phyloP scores from a whole-genome alignment of 1,284 basidiomycete species.

The Microbotryomycetes sp. region DNA sequence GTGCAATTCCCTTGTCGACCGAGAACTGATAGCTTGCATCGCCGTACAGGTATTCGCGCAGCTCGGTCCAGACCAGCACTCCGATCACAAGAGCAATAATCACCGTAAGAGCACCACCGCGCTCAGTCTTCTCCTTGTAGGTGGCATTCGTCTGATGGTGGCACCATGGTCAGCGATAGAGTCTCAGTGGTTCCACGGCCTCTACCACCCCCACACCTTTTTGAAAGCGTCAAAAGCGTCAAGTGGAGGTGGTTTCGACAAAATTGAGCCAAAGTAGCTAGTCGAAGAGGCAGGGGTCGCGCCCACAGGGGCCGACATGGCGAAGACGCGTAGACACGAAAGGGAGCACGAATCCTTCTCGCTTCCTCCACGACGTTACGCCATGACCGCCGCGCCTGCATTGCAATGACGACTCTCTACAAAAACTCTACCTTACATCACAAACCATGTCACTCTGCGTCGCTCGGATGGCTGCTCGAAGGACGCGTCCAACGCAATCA shows the following conservation, averaged over 20 bases:
- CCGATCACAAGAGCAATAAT: constrained; percentile 65
- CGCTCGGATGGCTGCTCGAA: too few relatives aligned
- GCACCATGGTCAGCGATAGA: not conserved
- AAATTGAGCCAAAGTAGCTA: constrained; percentile 18
- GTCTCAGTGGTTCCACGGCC: too few relatives aligned
- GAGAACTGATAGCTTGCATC: constrained; percentile 80
- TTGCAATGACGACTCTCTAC: too few relatives aligned
- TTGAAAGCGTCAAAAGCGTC: constrained; percentile 27
- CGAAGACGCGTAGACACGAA: too few relatives aligned
- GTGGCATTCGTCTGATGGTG: constrained; percentile 78
- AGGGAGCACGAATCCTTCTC: too few relatives aligned
- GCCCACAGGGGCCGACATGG: too few relatives aligned
- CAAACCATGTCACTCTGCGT: too few relatives aligned
- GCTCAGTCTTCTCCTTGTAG: constrained; percentile 76
- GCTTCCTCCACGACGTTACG: too few relatives aligned
- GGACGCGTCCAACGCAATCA: too few relatives aligned
- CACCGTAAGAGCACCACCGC: constrained; percentile 80
- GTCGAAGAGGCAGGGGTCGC: too few relatives aligned
- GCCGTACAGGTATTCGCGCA: constrained; percentile 84
- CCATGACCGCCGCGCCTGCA: too few relatives aligned
- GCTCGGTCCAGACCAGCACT: constrained; percentile 72
- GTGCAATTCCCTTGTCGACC: constrained; percentile 59
- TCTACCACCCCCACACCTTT: constrained; percentile 21
- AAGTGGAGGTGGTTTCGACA: constrained; percentile 20
- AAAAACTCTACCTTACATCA: too few relatives aligned